Evolutionary conservation across 176 grass and related monocot genomes (phyloP).

Genomic region (Zizania latifolia): DNA sequence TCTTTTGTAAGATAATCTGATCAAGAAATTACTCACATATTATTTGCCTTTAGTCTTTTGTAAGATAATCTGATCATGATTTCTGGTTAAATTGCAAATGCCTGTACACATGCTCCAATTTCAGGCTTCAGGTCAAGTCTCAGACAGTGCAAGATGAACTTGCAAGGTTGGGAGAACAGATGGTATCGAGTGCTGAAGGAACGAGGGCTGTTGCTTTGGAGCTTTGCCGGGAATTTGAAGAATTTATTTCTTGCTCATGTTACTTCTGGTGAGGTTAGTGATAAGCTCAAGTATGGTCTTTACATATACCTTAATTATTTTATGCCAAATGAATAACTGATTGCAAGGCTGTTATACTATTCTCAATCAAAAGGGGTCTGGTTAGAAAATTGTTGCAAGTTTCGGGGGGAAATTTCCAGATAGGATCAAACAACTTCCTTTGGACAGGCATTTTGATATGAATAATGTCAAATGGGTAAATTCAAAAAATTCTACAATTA

Average conservation of each 20-base stretch:
- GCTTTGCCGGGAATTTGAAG: conserved; percentile 84
- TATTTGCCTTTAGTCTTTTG: neutral
- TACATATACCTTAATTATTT: conserved; percentile 10
- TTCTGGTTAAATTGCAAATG: conserved; percentile 11
- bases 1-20: no score
- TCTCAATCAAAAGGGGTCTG: conserved; percentile 52
- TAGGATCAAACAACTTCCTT: conserved; percentile 81
- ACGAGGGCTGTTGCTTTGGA: conserved; percentile 77
- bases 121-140: conserved; percentile 81
- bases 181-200: conserved; percentile 78
- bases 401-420: conserved; percentile 87
- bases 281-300: conserved; percentile 1
- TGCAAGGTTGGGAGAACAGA: conserved; percentile 73
- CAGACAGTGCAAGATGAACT: conserved; percentile 81
- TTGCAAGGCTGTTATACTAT: neutral
- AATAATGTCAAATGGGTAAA: conserved; percentile 91
- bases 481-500: conserved; percentile 3
- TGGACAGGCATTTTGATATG: conserved; percentile 85
- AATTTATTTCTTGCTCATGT: conserved; percentile 83
- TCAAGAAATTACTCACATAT: no score
- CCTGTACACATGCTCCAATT: conserved; percentile 3
- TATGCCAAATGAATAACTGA: conserved; percentile 16
- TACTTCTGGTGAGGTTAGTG: conserved; percentile 78
- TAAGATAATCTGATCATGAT: neutral
- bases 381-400: no score